These are phyloP conservation scores for Euphorbia schlechtendalii DNA, from an alignment of 441 rosid genomes.

Conservation along the genomic window DNA sequence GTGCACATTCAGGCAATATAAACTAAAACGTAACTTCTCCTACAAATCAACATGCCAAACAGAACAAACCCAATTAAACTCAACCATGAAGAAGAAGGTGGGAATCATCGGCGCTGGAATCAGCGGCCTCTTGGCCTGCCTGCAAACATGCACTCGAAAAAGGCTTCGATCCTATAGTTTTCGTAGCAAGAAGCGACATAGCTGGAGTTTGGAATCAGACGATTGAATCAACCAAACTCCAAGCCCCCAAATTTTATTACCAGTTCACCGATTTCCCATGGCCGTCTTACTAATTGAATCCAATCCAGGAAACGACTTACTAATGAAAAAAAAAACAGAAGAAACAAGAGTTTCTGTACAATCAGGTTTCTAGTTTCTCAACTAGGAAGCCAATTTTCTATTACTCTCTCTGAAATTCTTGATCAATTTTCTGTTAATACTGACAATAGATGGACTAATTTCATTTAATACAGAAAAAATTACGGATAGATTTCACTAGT, in stretches of 20 bases:
- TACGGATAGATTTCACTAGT: no score
- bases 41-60: background rate
- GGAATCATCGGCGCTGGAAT: slow-evolving; percentile 43
- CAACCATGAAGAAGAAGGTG: slow-evolving; percentile 15
- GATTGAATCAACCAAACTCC: slow-evolving; percentile 35
- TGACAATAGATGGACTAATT: no score
- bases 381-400: no score
- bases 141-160: slow-evolving; percentile 39
- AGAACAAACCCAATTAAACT: background rate
- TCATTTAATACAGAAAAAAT: no score
- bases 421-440: no score
- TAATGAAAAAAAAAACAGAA: no score
- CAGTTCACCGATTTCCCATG: slow-evolving; percentile 50
- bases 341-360: no score
- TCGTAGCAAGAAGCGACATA: slow-evolving; percentile 25
- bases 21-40: background rate
- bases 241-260: slow-evolving; percentile 28
- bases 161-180: slow-evolving; percentile 35
- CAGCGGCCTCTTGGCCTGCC: slow-evolving; percentile 49
- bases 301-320: no score
- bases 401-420: no score
- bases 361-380: no score
- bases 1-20: no score
- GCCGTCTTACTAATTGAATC: no score
- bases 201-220: slow-evolving; percentile 46